Base-by-base conservation (phyloP, 2,329 filamentous ascomycete genomes). In the Knoxdaviesia capensis region DNA sequence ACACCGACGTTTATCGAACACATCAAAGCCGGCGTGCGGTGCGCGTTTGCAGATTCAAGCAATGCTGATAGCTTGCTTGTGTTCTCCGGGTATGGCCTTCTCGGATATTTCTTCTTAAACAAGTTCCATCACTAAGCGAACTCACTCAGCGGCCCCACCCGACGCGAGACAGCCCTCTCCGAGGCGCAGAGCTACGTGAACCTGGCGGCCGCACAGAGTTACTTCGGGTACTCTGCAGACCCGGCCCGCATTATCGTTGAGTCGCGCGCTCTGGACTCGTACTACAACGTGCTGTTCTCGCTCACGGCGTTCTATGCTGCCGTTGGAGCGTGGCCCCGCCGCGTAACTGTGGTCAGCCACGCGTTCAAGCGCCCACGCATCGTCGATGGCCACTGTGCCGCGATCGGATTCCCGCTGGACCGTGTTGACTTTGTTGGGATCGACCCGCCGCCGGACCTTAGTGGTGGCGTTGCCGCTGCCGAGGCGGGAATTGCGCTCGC, bases 261-360 rank as follows among this genome's bases (percentile, higher is more conserved):
- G 53, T 69, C 77, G 6, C 66, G 71, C 43, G 84, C 87, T 0
- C 74, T 88, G 1, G 87, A 94, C 57, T 88, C 80, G 2, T 88
- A 84, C 53, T 78, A 86, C 54, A 94, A 94, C 54, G 60, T 94
- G 5, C 59, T 93, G 10, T 86, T 87, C 54, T 80, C 79, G 8
- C 62, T 93, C 3, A 50, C 64, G 10, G 53, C 59, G 34, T 74
- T 72, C 51, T 59, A 60, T 46, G 46, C 53, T 34, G 50, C 49
- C 7, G 59, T 60, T 1, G 50, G 54, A 6, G 33, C 33, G 7
- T 84, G 77, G 66, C 79, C 80, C 0, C 41, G 42, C 1, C 59
- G 56, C 5, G 52, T 85, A 10, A 80, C 72, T 11, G 62, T 85
- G 20, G 62, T 85, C 36, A 78, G 75, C 48, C 78, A 84, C 52